Conservation (phyloP, 176 grass and related monocot species). For the Eleusine coracana region DNA sequence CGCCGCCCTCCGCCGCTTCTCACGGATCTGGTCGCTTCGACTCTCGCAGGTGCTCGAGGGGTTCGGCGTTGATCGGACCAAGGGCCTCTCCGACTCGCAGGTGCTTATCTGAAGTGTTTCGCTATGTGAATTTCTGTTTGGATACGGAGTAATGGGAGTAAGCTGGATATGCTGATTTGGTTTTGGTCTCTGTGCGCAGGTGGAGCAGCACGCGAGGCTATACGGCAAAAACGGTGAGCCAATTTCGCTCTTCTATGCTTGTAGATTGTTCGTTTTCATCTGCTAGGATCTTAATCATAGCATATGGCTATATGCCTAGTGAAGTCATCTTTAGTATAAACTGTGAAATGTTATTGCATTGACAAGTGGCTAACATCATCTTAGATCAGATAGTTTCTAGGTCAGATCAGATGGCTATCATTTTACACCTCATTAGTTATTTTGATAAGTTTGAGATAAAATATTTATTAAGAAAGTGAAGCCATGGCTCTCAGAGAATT, state of each 20-base stretch:
- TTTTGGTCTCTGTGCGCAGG: constrained; percentile 61
- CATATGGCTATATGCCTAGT: background rate
- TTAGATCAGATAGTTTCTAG: constrained; percentile 19
- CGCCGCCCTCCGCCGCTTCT: constrained; percentile 25
- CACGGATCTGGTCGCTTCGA: constrained; percentile 50
- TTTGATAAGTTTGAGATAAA: background rate
- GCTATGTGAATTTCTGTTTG: background rate
- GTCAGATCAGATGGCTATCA: background rate
- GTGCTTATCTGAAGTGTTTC: constrained; percentile 42
- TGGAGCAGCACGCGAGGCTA: constrained; percentile 65
- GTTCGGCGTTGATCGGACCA: constrained; percentile 80
- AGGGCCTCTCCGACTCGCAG: constrained; percentile 90
- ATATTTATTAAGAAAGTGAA: background rate
- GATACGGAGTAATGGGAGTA: background rate
- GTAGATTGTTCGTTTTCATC: background rate
- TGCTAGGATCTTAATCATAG: background rate
- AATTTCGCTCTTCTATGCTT: background rate
- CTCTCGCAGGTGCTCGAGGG: constrained; percentile 77
- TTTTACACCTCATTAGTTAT: constrained; percentile 1
- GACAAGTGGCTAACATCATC: background rate
- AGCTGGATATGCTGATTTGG: constrained; percentile 24
- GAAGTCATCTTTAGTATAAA: background rate
- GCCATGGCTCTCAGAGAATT: background rate
- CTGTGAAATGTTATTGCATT: background rate
- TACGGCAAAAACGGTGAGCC: constrained; percentile 81